Conservation (phyloP, 2,329 filamentous ascomycete genomes). For the Pestalotiopsis sp. region DNA sequence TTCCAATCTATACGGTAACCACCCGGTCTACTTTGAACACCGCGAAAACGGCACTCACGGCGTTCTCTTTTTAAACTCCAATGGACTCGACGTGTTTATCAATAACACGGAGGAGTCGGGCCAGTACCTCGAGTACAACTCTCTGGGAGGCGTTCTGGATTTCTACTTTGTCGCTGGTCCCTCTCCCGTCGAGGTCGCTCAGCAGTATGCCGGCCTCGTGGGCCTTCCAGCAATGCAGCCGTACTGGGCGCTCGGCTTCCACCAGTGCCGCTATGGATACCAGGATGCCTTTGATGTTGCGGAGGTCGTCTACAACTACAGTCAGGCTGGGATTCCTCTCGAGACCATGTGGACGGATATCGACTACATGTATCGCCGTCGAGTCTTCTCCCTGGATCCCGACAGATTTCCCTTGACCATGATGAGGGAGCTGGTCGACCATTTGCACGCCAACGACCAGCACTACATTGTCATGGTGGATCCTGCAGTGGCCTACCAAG, state of each 20-base stretch:
- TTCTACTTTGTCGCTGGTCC: slow-evolving; percentile 68
- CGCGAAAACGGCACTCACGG: slow-evolving; percentile 61
- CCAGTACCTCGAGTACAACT: slow-evolving; percentile 80
- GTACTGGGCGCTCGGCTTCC: slow-evolving; percentile 65
- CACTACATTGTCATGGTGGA: slow-evolving; percentile 81
- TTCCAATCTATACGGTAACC: slow-evolving; percentile 72
- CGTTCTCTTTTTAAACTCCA: slow-evolving; percentile 72
- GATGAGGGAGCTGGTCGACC: slow-evolving; percentile 67
- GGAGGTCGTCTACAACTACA: slow-evolving; percentile 70
- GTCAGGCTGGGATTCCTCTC: slow-evolving; percentile 64
- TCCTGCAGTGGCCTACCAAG: slow-evolving; percentile 58
- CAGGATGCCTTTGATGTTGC: slow-evolving; percentile 66
- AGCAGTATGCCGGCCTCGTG: slow-evolving; percentile 60
- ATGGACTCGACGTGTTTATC: slow-evolving; percentile 79
- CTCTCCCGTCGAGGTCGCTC: slow-evolving; percentile 57
- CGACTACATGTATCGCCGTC: slow-evolving; percentile 59
- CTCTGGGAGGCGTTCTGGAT: slow-evolving; percentile 76
- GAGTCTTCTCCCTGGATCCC: slow-evolving; percentile 67
- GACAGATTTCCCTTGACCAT: slow-evolving; percentile 62
- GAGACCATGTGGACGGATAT: slow-evolving; percentile 73
- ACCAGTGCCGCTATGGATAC: slow-evolving; percentile 55
- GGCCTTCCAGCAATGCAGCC: slow-evolving; percentile 63
- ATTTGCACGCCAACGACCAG: slow-evolving; percentile 68
- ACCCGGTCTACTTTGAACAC: slow-evolving; percentile 78
- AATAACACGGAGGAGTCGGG: slow-evolving; percentile 59